A percentile compares a stretch with the other conserved stretches of the same genome.
These are phyloP conservation scores for Lactuca sativa DNA, from an alignment of 129 eudicot genomes.

Conservation along the genomic window DNA sequence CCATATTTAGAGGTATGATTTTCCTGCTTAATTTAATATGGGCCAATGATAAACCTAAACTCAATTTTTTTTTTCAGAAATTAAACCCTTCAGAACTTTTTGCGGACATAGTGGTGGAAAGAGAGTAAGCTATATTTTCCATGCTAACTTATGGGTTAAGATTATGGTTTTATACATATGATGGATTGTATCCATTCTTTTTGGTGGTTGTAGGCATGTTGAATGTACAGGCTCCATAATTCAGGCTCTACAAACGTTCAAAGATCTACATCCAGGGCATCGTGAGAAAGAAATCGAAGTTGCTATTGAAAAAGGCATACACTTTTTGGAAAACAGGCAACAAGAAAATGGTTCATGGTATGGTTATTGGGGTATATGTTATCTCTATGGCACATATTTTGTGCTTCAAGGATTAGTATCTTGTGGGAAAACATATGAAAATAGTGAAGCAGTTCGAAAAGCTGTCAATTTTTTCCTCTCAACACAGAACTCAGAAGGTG, in stretches of 20 bases:
- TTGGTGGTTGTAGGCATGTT: constrained; percentile 39
- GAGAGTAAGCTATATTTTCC: constrained; percentile 36
- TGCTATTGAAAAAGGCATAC: constrained; percentile 31
- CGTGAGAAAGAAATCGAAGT: constrained; percentile 30
- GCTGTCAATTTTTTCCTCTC: constrained; percentile 46
- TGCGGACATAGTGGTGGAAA: constrained; percentile 45
- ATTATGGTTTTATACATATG: too few species aligned
- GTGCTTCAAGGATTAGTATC: constrained; percentile 42
- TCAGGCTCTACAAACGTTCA: constrained; percentile 26
- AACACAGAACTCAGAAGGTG: constrained; percentile 61
- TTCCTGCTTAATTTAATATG: not conserved
- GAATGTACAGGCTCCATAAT: constrained; percentile 34
- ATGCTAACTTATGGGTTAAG: not conserved
- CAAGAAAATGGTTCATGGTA: constrained; percentile 37
- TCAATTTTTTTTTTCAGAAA: constrained; percentile 15
- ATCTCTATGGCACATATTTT: constrained; percentile 53
- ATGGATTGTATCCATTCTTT: not conserved
- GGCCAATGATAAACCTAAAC: not conserved
- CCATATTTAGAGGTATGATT: constrained; percentile 31
- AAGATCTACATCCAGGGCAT: constrained; percentile 23
- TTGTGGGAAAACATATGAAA: constrained; percentile 48
- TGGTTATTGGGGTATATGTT: constrained; percentile 66
- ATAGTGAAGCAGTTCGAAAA: constrained; percentile 44
- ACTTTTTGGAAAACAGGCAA: constrained; percentile 28
- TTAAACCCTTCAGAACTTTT: constrained; percentile 46